Percentiles rank a stretch among this genome's conserved stretches.
Conservation (phyloP, 495 filamentous ascomycete genomes). For the Terfezia boudieri region DNA sequence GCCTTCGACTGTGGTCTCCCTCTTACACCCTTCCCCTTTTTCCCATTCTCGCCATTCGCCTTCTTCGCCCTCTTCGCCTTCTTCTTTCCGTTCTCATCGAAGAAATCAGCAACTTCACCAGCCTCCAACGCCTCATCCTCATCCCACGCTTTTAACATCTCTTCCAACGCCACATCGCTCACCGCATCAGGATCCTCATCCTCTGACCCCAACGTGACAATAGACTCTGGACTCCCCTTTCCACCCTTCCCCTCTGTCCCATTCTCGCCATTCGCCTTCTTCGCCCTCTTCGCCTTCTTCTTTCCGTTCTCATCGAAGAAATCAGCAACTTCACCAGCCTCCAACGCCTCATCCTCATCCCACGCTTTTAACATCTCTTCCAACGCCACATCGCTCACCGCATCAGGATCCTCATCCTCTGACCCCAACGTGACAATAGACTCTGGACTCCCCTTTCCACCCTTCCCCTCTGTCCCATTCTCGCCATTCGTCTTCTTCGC, state of each 20-base stretch:
- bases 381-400: slow-evolving; percentile 33
- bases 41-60: not conserved
- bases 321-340: not conserved
- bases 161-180: slow-evolving; percentile 31
- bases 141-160: not conserved
- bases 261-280: not conserved
- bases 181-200: slow-evolving; percentile 4
- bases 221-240: not conserved
- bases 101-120: not conserved
- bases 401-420: not conserved
- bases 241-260: not conserved
- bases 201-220: not conserved
- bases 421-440: not conserved
- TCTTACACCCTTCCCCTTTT: not conserved
- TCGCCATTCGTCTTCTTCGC: not conserved
- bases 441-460: not conserved
- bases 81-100: not conserved
- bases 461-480: not conserved
- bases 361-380: not conserved
- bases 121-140: slow-evolving; percentile 1
- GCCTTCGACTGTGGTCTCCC: not conserved
- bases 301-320: not conserved
- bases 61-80: not conserved
- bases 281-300: not conserved
- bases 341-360: slow-evolving; percentile 1